Base-by-base conservation (phyloP, 345 rosid genomes). In the Populus simonii region DNA sequence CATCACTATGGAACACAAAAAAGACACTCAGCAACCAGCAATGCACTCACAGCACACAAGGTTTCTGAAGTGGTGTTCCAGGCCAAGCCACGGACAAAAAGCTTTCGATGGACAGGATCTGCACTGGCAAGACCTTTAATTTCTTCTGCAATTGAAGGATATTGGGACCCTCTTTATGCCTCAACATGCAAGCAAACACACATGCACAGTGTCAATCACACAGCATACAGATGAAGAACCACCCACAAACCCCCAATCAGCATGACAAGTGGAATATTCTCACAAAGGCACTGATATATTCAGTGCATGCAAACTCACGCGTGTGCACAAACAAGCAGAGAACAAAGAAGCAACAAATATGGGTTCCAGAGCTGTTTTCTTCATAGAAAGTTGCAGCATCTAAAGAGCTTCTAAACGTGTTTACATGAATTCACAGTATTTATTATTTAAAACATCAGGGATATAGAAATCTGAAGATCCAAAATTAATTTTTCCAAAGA, bases 41-140 rank as follows among this genome's bases (percentile, higher is more conserved):
- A 87, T 81, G 83, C 92, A 90, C 94, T 90, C 92, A 90, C 94
- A 89, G 86, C 90, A 89, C 92, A 89, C 91, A 91, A 87, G 69
- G 91, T 84, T 83, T 88, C 94, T 68, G 94, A 88, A 75, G 90
- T 80, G 71, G 94, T 91, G 84, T 89, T 89, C 94, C 92, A 88
- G 81, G 92, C 91, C 82, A 91, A 84, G 89, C 94, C 94, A 85
- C 94, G 91, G 74, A 91, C 91, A 87, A 91, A 91, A 86, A 91
- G 94, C 91, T 91, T 91, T 87, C 94, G 89, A 72, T 87, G 92
- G 57, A 85, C 91, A 55, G 92, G 92, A 86, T 91, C 90, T 68
- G 92, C 84, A 80, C 88, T 86, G 74, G 92, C 94, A 66, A 89
- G 55, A 84, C 91, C 82, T 88, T 86, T 88, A 86, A 90, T 89